Evolutionary conservation across 2,329 filamentous ascomycete genomes (phyloP).

Genomic region (Colletotrichum lindemuthianum): DNA sequence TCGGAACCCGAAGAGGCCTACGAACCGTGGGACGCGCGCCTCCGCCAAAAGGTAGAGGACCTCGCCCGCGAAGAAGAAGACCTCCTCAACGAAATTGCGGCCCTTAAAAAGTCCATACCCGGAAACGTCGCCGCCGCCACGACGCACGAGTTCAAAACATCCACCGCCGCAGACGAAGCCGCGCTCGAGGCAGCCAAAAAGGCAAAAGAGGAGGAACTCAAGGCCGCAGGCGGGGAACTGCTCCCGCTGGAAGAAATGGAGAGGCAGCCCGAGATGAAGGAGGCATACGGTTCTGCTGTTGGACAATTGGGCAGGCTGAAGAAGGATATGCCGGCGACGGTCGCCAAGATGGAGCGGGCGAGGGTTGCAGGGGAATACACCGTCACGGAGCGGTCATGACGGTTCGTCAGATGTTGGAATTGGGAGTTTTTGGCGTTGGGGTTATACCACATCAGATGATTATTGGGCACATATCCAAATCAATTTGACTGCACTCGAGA

Average conservation of each 20-base stretch:
- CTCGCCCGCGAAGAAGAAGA: conserved; percentile 72
- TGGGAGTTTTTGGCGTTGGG: conserved; percentile 19
- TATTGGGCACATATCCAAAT: not conserved
- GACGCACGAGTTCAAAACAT: conserved; percentile 51
- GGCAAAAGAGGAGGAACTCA: conserved; percentile 36
- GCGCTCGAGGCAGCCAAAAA: conserved; percentile 38
- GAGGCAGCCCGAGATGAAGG: conserved; percentile 58
- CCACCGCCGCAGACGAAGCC: conserved; percentile 59
- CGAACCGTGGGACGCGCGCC: conserved; percentile 69
- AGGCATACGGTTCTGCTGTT: conserved; percentile 58
- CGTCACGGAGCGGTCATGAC: conserved; percentile 49
- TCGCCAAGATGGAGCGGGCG: conserved; percentile 73
- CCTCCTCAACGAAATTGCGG: conserved; percentile 70
- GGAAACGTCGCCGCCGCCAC: conserved; percentile 56
- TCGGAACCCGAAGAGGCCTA: conserved; percentile 54
- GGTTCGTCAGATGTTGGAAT: no score
- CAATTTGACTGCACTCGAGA: not conserved
- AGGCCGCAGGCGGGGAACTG: conserved; percentile 38
- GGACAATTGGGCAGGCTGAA: conserved; percentile 63
- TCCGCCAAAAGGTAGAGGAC: conserved; percentile 67
- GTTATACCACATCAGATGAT: conserved; percentile 14
- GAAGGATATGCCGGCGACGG: conserved; percentile 68
- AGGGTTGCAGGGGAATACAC: conserved; percentile 69
- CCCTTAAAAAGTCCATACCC: conserved; percentile 65
- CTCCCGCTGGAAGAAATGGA: conserved; percentile 51